Evolutionary conservation across 108 stramenopile species (phyloP).

Genomic region (Cylindrotheca fusiformis): DNA sequence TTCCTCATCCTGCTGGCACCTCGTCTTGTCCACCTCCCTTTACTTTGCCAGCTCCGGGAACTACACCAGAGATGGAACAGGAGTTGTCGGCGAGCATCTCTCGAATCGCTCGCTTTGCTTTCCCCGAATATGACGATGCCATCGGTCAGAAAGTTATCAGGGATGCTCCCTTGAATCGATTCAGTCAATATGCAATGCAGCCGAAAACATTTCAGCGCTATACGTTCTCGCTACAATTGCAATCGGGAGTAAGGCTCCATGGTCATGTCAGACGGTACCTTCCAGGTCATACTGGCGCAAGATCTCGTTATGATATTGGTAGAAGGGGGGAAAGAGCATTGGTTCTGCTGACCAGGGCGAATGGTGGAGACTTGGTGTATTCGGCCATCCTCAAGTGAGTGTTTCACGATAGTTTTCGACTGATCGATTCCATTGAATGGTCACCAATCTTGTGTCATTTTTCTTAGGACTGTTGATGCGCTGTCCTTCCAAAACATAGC

Average conservation of each 20-base stretch:
- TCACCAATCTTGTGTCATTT: too few species aligned
- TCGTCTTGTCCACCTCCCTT: slow-evolving; percentile 22
- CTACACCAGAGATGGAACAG: slow-evolving; percentile 25
- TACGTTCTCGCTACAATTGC: slow-evolving; percentile 68
- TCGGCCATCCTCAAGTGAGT: slow-evolving; percentile 70
- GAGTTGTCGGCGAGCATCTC: slow-evolving; percentile 48
- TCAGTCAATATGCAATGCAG: slow-evolving; percentile 68
- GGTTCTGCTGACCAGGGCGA: slow-evolving; percentile 69
- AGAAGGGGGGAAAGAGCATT: slow-evolving; percentile 76
- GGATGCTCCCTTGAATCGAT: slow-evolving; percentile 46
- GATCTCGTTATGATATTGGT: slow-evolving; percentile 71
- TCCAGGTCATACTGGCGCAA: slow-evolving; percentile 46
- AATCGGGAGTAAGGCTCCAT: slow-evolving; percentile 59
- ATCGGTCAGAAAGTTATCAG: slow-evolving; percentile 7
- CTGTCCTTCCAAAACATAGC: slow-evolving; percentile 31
- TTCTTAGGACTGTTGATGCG: slow-evolving; percentile 45
- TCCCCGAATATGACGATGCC: slow-evolving; percentile 75
- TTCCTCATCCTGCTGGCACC: slow-evolving; percentile 73
- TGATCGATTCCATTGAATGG: too few species aligned
- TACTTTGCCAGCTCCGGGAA: slow-evolving; percentile 23
- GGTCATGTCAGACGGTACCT: slow-evolving; percentile 79
- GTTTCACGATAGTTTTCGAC: too few species aligned
- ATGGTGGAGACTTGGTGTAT: slow-evolving; percentile 75
- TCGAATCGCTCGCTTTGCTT: slow-evolving; percentile 60
- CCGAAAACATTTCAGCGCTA: slow-evolving; percentile 58